Conservation (phyloP, 192 early-diverging fungal species). For the Funneliformis mosseae region DNA sequence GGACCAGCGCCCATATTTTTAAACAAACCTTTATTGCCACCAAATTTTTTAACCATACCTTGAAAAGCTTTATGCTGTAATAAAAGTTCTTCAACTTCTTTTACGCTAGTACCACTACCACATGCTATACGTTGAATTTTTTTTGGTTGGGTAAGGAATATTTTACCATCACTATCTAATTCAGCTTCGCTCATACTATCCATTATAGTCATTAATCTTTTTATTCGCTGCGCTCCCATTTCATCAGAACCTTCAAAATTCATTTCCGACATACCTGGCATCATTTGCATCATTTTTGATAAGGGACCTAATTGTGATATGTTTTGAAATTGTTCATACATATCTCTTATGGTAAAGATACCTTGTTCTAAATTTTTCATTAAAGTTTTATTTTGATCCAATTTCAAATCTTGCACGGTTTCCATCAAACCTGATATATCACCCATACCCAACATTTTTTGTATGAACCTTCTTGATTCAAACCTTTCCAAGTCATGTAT, state of each 20-base stretch:
- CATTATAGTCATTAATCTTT: slow-evolving; percentile 87
- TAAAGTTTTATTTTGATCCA: slow-evolving; percentile 85
- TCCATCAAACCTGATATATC: slow-evolving; percentile 87
- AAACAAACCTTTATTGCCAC: slow-evolving; percentile 84
- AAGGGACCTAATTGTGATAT: slow-evolving; percentile 92
- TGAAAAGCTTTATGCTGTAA: slow-evolving; percentile 76
- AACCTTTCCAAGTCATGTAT: slow-evolving; percentile 94
- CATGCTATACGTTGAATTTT: slow-evolving; percentile 79
- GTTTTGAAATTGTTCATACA: slow-evolving; percentile 91
- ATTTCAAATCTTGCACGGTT: slow-evolving; percentile 83
- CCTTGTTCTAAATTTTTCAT: slow-evolving; percentile 90
- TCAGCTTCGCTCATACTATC: slow-evolving; percentile 95
- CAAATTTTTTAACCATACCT: slow-evolving; percentile 90
- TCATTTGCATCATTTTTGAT: slow-evolving; percentile 81
- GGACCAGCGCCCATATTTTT: slow-evolving; percentile 67
- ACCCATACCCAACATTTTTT: slow-evolving; percentile 94
- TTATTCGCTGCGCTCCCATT: slow-evolving; percentile 59
- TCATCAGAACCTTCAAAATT: slow-evolving; percentile 52
- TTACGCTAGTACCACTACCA: slow-evolving; percentile 80
- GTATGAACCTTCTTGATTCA: slow-evolving; percentile 83
- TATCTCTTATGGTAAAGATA: slow-evolving; percentile 87
- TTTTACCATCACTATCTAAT: slow-evolving; percentile 82
- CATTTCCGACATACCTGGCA: slow-evolving; percentile 60
- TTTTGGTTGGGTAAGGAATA: slow-evolving; percentile 73
- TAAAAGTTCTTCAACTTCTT: slow-evolving; percentile 85